Percentiles rank a stretch among this genome's conserved stretches.
These are phyloP conservation scores for Xanthoconium purpureum DNA, from an alignment of 768 basidiomycete species.

Conservation along the genomic window DNA sequence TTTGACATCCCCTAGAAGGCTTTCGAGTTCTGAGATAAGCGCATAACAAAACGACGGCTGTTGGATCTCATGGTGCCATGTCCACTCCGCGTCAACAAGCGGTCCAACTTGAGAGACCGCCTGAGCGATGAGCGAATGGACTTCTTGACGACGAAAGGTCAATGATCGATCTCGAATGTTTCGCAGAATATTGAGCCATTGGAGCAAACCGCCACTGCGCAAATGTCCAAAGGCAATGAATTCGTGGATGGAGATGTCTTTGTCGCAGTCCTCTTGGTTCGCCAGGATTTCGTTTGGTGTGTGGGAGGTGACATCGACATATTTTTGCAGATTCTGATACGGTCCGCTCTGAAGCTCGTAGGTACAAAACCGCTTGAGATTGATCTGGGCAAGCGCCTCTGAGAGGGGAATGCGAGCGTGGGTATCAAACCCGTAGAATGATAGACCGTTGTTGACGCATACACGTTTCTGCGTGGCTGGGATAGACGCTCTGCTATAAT, in stretches of 20 bases:
- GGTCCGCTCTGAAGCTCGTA: constrained; percentile 29
- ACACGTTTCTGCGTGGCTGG: constrained; percentile 9
- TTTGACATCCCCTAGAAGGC: constrained; percentile 27
- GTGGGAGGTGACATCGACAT: constrained; percentile 8
- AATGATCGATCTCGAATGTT: constrained; percentile 38
- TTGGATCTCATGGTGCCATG: constrained; percentile 13
- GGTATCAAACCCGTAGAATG: constrained; percentile 31
- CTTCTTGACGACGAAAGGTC: constrained; percentile 37
- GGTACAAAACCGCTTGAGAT: constrained; percentile 15
- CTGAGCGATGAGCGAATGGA: constrained; percentile 42
- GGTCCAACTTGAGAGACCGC: constrained; percentile 43
- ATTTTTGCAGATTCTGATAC: constrained; percentile 37
- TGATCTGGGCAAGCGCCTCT: background rate
- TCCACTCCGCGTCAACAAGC: background rate
- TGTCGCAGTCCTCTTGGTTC: constrained; percentile 40
- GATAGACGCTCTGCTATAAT: constrained; percentile 14
- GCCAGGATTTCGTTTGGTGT: constrained; percentile 27
- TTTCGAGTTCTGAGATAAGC: constrained; percentile 35
- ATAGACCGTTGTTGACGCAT: constrained; percentile 32
- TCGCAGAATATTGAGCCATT: constrained; percentile 50
- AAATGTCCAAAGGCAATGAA: constrained; percentile 27
- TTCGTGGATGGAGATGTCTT: constrained; percentile 37
- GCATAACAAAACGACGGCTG: constrained; percentile 12
- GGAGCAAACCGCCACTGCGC: constrained; percentile 43
- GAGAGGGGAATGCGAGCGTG: background rate